Base-by-base conservation (phyloP, 1,284 basidiomycete species). In the Melampsora abietis-canadensis region DNA sequence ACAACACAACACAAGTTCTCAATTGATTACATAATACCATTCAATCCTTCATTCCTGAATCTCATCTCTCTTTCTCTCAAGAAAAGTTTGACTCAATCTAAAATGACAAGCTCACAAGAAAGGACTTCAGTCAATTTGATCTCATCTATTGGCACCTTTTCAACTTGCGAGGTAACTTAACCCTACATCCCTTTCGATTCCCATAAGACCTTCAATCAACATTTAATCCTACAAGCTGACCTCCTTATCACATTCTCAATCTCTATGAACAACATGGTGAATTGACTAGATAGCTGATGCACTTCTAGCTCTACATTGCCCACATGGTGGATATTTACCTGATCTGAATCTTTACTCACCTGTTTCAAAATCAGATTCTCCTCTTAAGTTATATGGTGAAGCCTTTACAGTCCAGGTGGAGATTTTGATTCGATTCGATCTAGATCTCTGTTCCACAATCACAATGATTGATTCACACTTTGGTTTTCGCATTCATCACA, bases 401-500 rank as follows among this genome's bases (percentile, higher is more conserved):
- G 94, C 92, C 0, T 96, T 92, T 80, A 97, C 94, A 0, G 93
- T 97, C 66, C 86, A 89, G 79, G 84, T 84, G 68, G 34, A 81
- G 68, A 12, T 34, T 31, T 15, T 57, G 48, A 19, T 14, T 51
- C n/a, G n/a, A n/a, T n/a, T 19, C 21, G 48, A 51, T 19, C 17
- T 51, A 24, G 4, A 24, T 57, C n/a, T 21, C 5, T 4, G 7
- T 21, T 66, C 21, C 4, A 31, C 14, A 66, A 24, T 54, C 31
- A 30, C 1, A 10, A 4, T 37, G 2, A 34, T 46, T 64, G 48
- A n/a, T 24, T 51, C 44, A 46, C 21, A 37, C n/a, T 60, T 5
- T 10, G 31, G n/a, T n/a, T 24, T 14, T 7, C 61, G 34, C 76
- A 76, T 12, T 12, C 17, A 21, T 7, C 10, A 0, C 0, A n/a